Evolutionary conservation across 257 asterid species (phyloP), one percentile per base, ranked within the genome.

Genomic region (Salvia miltiorrhiza): DNA sequence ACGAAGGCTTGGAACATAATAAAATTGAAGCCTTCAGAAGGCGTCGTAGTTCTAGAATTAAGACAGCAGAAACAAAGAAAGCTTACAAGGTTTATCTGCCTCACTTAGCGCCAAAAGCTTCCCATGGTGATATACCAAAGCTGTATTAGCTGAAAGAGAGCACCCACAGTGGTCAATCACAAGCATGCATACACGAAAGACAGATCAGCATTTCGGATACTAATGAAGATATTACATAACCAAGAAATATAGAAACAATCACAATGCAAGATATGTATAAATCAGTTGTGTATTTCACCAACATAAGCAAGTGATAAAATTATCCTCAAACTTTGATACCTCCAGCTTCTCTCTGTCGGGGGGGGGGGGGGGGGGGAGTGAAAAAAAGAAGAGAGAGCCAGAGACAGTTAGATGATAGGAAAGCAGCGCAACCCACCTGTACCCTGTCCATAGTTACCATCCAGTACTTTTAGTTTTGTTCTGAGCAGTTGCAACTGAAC

Each of bases 21-120:
- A 19, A 41, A 62, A 19, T 11, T 35, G 21, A 30, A 40, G 69
- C 60, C 59, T 26, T 53, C 37, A n/a, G 32, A 26, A 50, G 12
- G 60, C 35, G 55, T 9, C 33, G 47, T 6, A 41, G 32, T 60
- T 58, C n/a, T 28, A 32, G 65, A 21, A 56, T 65, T 39, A 69
- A 45, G 32, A 39, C 16, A 39, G n/a, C 47, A 65, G 49, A 69
- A 61, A 48, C 48, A 72, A 68, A 44, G 82, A 64, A 49, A 68
- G 78, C 88, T 84, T 86, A 93, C 98, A 93, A 75, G 98, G 98
- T 83, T 93, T 93, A 80, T 93, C 97, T 30, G 65, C 96, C 81
- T 93, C 98, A 32, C 76, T 69, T 73, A 93, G 98, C 52, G 96
- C 98, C 85, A 90, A 77, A 70, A 93, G 97, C 87, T 90, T 88